Evolutionary conservation across 1,284 basidiomycete species (phyloP).

Genomic region (Pascua sp.): DNA sequence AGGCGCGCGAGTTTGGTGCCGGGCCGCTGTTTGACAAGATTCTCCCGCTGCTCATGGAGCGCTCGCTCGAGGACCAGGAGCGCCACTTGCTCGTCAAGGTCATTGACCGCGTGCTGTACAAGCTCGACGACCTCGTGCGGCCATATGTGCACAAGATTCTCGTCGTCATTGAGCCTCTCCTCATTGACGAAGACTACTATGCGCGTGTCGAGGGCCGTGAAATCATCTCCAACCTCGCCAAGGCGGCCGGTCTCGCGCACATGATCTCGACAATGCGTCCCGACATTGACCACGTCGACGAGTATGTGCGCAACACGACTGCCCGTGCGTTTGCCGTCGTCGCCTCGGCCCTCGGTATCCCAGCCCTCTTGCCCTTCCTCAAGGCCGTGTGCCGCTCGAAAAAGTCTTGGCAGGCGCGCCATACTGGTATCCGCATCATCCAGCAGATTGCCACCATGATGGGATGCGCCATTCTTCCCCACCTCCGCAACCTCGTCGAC

Average conservation of each 20-base stretch:
- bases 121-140: constrained; percentile 96
- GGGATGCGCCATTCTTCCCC: constrained; percentile 98
- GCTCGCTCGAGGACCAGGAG: constrained; percentile 97
- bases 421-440: constrained; percentile 98
- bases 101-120: constrained; percentile 98
- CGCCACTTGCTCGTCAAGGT: constrained; percentile 98
- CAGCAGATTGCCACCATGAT: constrained; percentile 99
- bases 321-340: constrained; percentile 99
- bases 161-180: constrained; percentile 96
- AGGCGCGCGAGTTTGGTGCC: constrained; percentile 96
- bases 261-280: constrained; percentile 99
- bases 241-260: constrained; percentile 96
- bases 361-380: constrained; percentile 93
- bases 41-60: constrained; percentile 95
- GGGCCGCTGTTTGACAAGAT: constrained; percentile 99
- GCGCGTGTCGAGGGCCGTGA: constrained; percentile 98
- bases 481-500: constrained; percentile 92
- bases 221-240: constrained; percentile 98
- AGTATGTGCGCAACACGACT: constrained; percentile 98
- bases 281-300: constrained; percentile 98
- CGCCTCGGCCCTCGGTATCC: constrained; percentile 95
- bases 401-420: constrained; percentile 99
- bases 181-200: constrained; percentile 99
- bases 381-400: constrained; percentile 98
- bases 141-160: constrained; percentile 99